Evolutionary conservation across 257 asterid species (phyloP).

Genomic region (Osmanthus fragrans): DNA sequence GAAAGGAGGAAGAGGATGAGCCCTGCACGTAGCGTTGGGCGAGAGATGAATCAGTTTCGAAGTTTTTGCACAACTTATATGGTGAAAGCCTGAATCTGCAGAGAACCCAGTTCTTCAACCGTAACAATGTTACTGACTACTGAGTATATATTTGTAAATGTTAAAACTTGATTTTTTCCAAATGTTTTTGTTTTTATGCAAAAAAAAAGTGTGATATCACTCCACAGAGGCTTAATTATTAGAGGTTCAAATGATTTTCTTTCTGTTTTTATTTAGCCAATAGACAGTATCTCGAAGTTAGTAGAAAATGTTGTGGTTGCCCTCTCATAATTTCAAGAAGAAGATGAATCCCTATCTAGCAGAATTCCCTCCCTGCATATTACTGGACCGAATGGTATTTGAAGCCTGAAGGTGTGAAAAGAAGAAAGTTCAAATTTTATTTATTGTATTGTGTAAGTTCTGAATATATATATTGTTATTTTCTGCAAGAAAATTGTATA

Average conservation of each 20-base stretch:
- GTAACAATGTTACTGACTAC: neutral
- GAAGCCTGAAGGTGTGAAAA: neutral
- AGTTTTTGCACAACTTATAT: conserved; percentile 28
- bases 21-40: conserved; percentile 30
- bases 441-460: no score
- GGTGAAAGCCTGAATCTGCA: conserved; percentile 15
- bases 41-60: neutral
- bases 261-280: no score
- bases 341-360: no score
- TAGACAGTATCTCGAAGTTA: no score
- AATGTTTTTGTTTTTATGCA: neutral
- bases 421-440: no score
- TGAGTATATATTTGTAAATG: neutral
- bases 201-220: neutral
- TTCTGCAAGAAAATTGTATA: no score
- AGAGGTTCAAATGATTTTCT: no score
- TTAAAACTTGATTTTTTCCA: neutral
- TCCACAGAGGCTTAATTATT: no score
- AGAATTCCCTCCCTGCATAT: no score
- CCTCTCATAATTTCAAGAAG: no score
- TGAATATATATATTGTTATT: neutral
- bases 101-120: neutral
- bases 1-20: conserved; percentile 47
- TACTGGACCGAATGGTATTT: neutral
- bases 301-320: no score